phyloP scores from a whole-genome alignment of 352 stramenopile species.

The Sclerospora graminicola region DNA sequence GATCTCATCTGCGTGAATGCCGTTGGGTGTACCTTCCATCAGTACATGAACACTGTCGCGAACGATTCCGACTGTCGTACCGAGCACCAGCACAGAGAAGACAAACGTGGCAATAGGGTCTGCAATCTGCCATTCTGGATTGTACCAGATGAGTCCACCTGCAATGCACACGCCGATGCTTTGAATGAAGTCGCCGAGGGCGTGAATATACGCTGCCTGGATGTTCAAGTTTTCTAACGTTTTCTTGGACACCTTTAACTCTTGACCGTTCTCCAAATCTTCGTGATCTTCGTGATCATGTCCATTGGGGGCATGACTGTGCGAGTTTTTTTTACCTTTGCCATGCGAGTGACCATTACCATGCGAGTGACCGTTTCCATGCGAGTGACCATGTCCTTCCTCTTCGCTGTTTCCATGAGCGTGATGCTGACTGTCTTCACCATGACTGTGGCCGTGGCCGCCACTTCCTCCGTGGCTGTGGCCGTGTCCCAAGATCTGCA shows the following conservation, averaged over 20 bases:
- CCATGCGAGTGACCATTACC: slow-evolving; percentile 21
- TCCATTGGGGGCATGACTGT: too few relatives aligned
- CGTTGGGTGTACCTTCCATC: slow-evolving; percentile 91
- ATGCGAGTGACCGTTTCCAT: slow-evolving; percentile 20
- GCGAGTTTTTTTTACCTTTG: too few relatives aligned
- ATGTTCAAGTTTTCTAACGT: slow-evolving; percentile 92
- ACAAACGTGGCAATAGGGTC: slow-evolving; percentile 97
- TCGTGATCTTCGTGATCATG: slow-evolving; percentile 21
- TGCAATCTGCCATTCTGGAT: slow-evolving; percentile 91
- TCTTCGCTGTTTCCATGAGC: slow-evolving; percentile 11
- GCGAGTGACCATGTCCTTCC: slow-evolving; percentile 14
- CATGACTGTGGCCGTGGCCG: slow-evolving; percentile 29
- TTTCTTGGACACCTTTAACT: slow-evolving; percentile 13
- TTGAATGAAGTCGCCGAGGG: slow-evolving; percentile 95
- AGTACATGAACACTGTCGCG: slow-evolving; percentile 89
- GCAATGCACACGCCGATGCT: slow-evolving; percentile 93
- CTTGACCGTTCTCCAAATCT: slow-evolving; percentile 21
- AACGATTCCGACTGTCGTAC: slow-evolving; percentile 89
- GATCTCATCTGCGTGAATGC: slow-evolving; percentile 84
- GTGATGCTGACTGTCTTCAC: slow-evolving; percentile 11
- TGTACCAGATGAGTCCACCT: slow-evolving; percentile 94
- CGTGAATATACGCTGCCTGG: slow-evolving; percentile 95
- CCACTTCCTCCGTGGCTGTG: slow-evolving; percentile 45
- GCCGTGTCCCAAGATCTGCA: slow-evolving; percentile 85
- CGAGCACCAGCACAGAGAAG: slow-evolving; percentile 94